These are phyloP conservation scores for Geranium brycei DNA, from an alignment of 345 rosid species.

Conservation along the genomic window DNA sequence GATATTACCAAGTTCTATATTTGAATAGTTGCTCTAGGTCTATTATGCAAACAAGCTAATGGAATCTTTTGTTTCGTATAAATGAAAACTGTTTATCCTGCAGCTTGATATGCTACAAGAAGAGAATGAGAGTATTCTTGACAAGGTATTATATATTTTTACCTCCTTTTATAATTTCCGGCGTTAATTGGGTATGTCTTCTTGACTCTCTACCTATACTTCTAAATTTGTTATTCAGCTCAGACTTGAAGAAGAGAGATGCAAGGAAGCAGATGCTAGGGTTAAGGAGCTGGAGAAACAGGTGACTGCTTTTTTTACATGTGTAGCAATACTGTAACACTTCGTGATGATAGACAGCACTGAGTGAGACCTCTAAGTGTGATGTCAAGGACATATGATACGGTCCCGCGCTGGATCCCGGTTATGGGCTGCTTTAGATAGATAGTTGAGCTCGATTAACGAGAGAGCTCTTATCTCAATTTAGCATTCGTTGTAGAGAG, in stretches of 20 bases:
- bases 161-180: neutral
- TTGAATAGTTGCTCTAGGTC: neutral
- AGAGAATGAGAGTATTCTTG: conserved; percentile 62
- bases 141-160: conserved; percentile 33
- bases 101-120: conserved; percentile 94
- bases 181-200: neutral
- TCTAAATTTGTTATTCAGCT: conserved; percentile 41
- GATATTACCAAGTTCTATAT: neutral
- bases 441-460: too few relatives aligned
- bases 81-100: conserved; percentile 10
- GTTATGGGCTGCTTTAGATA: too few relatives aligned
- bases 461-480: too few relatives aligned
- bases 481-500: too few relatives aligned
- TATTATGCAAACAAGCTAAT: conserved; percentile 2
- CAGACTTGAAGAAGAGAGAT: conserved; percentile 72
- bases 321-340: neutral
- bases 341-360: neutral
- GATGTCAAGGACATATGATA: too few relatives aligned
- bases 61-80: conserved; percentile 10
- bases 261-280: conserved; percentile 83
- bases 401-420: too few relatives aligned
- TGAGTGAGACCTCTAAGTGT: too few relatives aligned
- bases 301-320: conserved; percentile 26
- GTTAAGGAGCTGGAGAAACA: conserved; percentile 96
- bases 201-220: conserved; percentile 6